Percentiles rank a stretch among this genome's conserved stretches.
phyloP scores from a whole-genome alignment of 2,329 filamentous ascomycete species.

The Truncatella angustata region DNA sequence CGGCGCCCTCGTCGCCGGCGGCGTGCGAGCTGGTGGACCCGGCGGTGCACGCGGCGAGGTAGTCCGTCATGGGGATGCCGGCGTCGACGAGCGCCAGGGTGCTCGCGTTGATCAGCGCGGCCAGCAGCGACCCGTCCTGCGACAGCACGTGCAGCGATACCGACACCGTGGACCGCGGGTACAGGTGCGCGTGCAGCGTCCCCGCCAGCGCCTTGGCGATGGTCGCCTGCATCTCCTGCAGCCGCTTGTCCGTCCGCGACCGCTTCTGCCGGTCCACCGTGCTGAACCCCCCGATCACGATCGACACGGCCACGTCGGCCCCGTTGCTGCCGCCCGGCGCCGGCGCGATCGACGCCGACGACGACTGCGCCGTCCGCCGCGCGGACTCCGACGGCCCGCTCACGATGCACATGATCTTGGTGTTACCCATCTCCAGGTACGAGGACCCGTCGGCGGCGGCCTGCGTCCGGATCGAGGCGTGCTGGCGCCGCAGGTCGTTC shows the following conservation, averaged over 20 bases:
- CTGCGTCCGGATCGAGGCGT: conserved; percentile 89
- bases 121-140: conserved; percentile 86
- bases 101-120: conserved; percentile 85
- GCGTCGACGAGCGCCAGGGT: conserved; percentile 93
- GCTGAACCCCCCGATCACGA: conserved; percentile 84
- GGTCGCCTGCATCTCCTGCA: conserved; percentile 74
- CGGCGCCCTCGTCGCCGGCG: conserved; percentile 64
- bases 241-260: conserved; percentile 75
- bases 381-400: conserved; percentile 74
- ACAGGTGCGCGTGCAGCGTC: conserved; percentile 81
- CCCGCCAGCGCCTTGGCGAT: conserved; percentile 74
- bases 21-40: conserved; percentile 71
- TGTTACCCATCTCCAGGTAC: conserved; percentile 96
- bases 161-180: conserved; percentile 81
- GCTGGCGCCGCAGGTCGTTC: conserved; percentile 91
- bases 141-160: conserved; percentile 84
- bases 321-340: conserved; percentile 35
- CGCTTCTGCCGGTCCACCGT: conserved; percentile 80
- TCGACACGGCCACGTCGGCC: conserved; percentile 74
- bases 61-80: conserved; percentile 92
- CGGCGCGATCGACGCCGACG: conserved; percentile 31
- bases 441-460: conserved; percentile 88
- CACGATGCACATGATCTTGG: conserved; percentile 91
- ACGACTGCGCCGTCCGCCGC: conserved; percentile 46
- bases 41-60: conserved; percentile 83